Evolutionary conservation across 805 yeast species (phyloP).

Genomic region (Metschnikowia noctiluminum): DNA sequence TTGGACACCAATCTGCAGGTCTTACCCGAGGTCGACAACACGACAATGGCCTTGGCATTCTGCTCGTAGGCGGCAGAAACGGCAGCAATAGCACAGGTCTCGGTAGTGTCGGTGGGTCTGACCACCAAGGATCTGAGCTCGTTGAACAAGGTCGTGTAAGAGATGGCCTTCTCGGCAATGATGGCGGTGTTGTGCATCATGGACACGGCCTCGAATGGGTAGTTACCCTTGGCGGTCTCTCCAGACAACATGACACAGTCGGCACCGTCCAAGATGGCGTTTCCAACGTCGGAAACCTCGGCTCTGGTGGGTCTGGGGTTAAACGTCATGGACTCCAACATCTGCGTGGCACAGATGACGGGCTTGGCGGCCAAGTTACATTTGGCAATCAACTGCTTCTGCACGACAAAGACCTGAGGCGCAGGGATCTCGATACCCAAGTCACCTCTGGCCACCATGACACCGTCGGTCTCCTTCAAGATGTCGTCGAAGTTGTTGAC

Average conservation of each 20-base stretch:
- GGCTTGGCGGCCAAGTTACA: conserved; percentile 99
- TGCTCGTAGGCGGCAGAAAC: conserved; percentile 96
- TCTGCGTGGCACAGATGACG: conserved; percentile 98
- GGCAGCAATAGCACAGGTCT: conserved; percentile 96
- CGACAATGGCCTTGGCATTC: conserved; percentile 94
- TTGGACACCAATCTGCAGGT: conserved; percentile 96
- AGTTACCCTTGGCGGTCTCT: conserved; percentile 99
- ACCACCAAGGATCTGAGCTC: conserved; percentile 83
- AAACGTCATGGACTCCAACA: conserved; percentile 99
- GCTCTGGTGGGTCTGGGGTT: conserved; percentile 99
- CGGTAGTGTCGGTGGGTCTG: conserved; percentile 89
- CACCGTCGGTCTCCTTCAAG: conserved; percentile 93
- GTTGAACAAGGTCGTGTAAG: conserved; percentile 79
- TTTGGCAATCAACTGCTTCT: conserved; percentile 98
- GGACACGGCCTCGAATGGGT: conserved; percentile 95
- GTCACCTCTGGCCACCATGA: conserved; percentile 99
- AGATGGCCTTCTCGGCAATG: conserved; percentile 94
- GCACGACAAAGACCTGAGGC: conserved; percentile 96
- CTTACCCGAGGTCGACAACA: conserved; percentile 89
- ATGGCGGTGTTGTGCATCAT: conserved; percentile 98
- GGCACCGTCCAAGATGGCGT: conserved; percentile 98
- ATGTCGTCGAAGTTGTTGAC: conserved; percentile 99
- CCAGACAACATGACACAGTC: conserved; percentile 99
- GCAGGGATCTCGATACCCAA: conserved; percentile 99
- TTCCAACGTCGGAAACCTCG: conserved; percentile 98